Evolutionary conservation across 2,329 filamentous ascomycete species (phyloP).

Genomic region (Amauroascus verrucosus): DNA sequence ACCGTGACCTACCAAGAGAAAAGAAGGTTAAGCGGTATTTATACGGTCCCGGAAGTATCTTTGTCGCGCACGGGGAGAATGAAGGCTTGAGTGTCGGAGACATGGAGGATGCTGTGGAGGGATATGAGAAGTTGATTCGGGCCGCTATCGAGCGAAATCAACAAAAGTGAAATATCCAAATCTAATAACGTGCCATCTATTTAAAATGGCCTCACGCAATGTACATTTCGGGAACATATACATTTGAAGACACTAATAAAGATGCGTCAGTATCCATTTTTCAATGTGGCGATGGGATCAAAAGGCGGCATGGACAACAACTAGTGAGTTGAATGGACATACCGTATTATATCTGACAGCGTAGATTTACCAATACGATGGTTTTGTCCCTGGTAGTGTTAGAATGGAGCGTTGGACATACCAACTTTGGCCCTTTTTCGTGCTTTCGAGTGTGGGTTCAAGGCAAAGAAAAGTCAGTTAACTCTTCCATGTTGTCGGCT

Average conservation of each 20-base stretch:
- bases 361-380: not conserved
- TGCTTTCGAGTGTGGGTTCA: too few relatives aligned
- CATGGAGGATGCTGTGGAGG: constrained; percentile 66
- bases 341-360: not conserved
- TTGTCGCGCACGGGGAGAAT: constrained; percentile 77
- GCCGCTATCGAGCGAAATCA: constrained; percentile 20
- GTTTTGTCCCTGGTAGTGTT: not conserved
- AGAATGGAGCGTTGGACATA: not conserved
- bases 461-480: too few relatives aligned
- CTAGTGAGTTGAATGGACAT: constrained; percentile 51
- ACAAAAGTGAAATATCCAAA: not conserved
- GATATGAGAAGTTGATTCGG: constrained; percentile 60
- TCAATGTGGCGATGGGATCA: constrained; percentile 53
- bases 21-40: constrained; percentile 43
- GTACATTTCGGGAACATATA: not conserved
- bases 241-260: not conserved
- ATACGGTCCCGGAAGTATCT: constrained; percentile 59
- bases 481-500: too few relatives aligned
- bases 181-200: not conserved
- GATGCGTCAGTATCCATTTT: constrained; percentile 57
- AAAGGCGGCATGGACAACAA: constrained; percentile 58
- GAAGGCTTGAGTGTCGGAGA: constrained; percentile 68
- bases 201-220: not conserved
- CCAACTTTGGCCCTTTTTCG: too few relatives aligned
- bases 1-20: constrained; percentile 38